Evolutionary conservation across 2,329 filamentous ascomycete genomes (phyloP).

Genomic region (Phaeoacremonium minimum): DNA sequence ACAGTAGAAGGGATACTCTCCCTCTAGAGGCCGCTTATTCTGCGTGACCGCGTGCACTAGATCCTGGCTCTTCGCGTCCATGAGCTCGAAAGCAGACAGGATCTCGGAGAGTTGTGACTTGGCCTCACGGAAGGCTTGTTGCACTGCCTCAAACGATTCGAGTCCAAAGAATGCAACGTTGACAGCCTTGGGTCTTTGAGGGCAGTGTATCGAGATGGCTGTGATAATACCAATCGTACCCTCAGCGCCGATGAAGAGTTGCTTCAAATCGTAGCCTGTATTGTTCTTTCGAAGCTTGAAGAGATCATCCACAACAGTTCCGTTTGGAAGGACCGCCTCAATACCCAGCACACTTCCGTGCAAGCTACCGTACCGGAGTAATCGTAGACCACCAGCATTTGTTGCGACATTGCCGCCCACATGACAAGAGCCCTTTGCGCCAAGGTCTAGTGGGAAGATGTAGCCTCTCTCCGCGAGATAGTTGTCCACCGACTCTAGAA

Average conservation of each 20-base stretch:
- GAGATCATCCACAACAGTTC: constrained; percentile 86
- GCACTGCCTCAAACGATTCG: constrained; percentile 84
- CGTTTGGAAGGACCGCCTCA: constrained; percentile 90
- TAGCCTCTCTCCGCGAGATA: constrained; percentile 78
- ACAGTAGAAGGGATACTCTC: constrained; percentile 89
- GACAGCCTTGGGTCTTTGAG: constrained; percentile 78
- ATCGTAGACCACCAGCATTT: constrained; percentile 86
- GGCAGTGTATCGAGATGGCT: constrained; percentile 82
- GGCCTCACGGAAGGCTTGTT: constrained; percentile 80
- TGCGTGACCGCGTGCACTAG: constrained; percentile 71
- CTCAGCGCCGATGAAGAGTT: constrained; percentile 92
- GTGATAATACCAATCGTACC: constrained; percentile 95
- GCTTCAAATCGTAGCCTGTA: constrained; percentile 95
- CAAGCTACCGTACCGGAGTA: constrained; percentile 89
- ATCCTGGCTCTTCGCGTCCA: constrained; percentile 81
- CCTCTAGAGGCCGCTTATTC: constrained; percentile 76
- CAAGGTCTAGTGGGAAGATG: constrained; percentile 95
- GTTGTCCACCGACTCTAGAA: constrained; percentile 84
- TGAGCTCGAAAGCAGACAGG: constrained; percentile 93
- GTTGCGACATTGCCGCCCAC: constrained; percentile 95
- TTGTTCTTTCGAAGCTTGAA: constrained; percentile 94
- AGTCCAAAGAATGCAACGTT: constrained; percentile 95
- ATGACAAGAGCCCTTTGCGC: constrained; percentile 94
- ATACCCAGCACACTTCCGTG: constrained; percentile 91
- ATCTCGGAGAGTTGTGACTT: constrained; percentile 92